These are phyloP conservation scores for Suillus luteus DNA, from an alignment of 768 basidiomycete species.

Conservation along the genomic window DNA sequence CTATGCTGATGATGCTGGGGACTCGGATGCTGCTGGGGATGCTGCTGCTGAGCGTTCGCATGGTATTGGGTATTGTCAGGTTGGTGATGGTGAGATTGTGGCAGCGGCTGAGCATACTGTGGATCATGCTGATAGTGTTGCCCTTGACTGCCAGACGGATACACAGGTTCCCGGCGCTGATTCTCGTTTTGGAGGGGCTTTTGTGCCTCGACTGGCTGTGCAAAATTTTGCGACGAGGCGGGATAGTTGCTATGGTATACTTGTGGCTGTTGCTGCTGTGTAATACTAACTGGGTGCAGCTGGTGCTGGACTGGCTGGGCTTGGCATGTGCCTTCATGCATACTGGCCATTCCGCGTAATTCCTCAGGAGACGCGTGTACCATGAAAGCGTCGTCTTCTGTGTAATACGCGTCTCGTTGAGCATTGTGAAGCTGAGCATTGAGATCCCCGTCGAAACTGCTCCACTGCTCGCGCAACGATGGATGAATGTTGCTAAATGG, in stretches of 20 bases:
- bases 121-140: conserved; percentile 20
- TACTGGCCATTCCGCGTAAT: background rate
- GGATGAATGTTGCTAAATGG: conserved; percentile 55
- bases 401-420: conserved; percentile 27
- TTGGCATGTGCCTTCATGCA: conserved; percentile 8
- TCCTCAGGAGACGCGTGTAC: conserved; percentile 12
- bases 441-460: conserved; percentile 57
- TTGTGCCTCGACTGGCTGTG: background rate
- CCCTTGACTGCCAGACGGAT: conserved; percentile 11
- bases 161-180: conserved; percentile 1
- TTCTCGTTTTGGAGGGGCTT: background rate
- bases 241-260: conserved; percentile 2
- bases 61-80: conserved; percentile 18
- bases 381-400: conserved; percentile 24
- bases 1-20: conserved; percentile 17
- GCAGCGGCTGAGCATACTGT: conserved; percentile 18
- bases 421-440: conserved; percentile 48
- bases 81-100: conserved; percentile 20
- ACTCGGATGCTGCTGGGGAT: conserved; percentile 13
- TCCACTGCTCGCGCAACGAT: conserved; percentile 54
- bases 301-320: conserved; percentile 23
- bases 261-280: conserved; percentile 25
- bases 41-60: conserved; percentile 18
- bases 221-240: background rate
- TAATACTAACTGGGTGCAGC: conserved; percentile 26